phyloP scores from a whole-genome alignment of 1,139 yeast genomes.

The Geotrichum phurueaensis region DNA sequence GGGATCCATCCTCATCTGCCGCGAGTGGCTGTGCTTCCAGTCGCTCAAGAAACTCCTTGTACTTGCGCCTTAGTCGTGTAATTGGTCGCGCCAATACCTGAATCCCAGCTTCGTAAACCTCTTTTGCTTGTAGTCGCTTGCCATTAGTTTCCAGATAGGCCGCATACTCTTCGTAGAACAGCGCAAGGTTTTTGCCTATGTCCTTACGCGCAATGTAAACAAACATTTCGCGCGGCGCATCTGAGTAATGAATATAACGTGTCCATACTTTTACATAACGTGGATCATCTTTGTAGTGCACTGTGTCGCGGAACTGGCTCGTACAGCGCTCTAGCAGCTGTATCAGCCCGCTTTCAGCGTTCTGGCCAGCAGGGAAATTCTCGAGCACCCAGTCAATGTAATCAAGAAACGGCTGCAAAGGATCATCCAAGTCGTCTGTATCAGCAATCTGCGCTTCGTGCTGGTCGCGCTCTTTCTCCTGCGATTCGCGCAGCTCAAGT shows the following conservation, averaged over 20 bases:
- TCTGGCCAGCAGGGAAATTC: constrained; percentile 62
- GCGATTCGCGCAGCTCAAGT: constrained; percentile 24
- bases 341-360: constrained; percentile 61
- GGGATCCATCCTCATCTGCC: constrained; percentile 35
- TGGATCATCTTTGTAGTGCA: constrained; percentile 71
- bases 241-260: constrained; percentile 62
- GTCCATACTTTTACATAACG: constrained; percentile 79
- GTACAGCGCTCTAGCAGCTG: constrained; percentile 67
- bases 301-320: constrained; percentile 56
- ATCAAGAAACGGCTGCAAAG: constrained; percentile 63
- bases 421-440: constrained; percentile 69
- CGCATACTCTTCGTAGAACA: constrained; percentile 80
- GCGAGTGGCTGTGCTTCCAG: constrained; percentile 29
- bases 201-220: constrained; percentile 65
- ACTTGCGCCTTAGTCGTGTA: constrained; percentile 47
- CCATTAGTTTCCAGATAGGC: constrained; percentile 51
- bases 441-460: constrained; percentile 43
- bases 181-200: constrained; percentile 63
- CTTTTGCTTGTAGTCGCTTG: constrained; percentile 53
- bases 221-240: constrained; percentile 67
- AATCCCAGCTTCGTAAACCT: constrained; percentile 59
- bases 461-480: constrained; percentile 24
- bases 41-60: constrained; percentile 44
- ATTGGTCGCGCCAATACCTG: constrained; percentile 58
- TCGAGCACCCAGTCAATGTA: constrained; percentile 69